Conservation (phyloP, 1,284 basidiomycete genomes). For the Papiliotrema nemorosa region DNA sequence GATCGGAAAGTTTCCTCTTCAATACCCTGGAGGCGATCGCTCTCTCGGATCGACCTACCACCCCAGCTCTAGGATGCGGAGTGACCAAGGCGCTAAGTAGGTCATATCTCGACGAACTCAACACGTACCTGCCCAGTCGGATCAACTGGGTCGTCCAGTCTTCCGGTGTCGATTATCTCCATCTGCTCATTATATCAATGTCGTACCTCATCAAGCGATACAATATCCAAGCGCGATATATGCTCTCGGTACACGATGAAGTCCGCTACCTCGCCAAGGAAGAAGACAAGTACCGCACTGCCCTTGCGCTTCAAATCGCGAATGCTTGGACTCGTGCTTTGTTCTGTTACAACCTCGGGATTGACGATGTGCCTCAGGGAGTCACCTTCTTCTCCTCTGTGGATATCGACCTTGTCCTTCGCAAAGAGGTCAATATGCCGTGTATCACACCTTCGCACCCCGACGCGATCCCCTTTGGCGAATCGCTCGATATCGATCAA, state of each 20-base stretch:
- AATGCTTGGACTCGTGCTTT: conserved; percentile 93
- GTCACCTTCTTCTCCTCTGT: conserved; percentile 97
- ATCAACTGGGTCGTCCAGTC: conserved; percentile 99
- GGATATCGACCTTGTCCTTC: conserved; percentile 83
- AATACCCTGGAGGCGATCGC: conserved; percentile 98
- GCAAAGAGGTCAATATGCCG: conserved; percentile 95
- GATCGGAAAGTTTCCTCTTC: conserved; percentile 96
- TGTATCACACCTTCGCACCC: conserved; percentile 94
- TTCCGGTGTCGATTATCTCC: conserved; percentile 96
- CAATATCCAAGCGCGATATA: conserved; percentile 83
- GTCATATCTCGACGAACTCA: conserved; percentile 64
- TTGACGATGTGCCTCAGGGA: conserved; percentile 92
- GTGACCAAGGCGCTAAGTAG: conserved; percentile 89
- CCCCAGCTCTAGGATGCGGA: conserved; percentile 90
- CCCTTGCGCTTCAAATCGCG: conserved; percentile 91
- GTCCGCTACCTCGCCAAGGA: conserved; percentile 89
- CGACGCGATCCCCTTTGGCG: conserved; percentile 72
- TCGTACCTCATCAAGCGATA: conserved; percentile 79
- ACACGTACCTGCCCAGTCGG: conserved; percentile 88
- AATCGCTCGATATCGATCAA: conserved; percentile 69
- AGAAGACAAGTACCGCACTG: conserved; percentile 79
- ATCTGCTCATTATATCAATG: conserved; percentile 94
- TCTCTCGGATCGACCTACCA: conserved; percentile 76
- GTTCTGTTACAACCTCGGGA: conserved; percentile 89
- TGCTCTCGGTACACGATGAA: conserved; percentile 97